Evolutionary conservation across 768 basidiomycete genomes (phyloP).

Genomic region (Leccinum broughii): DNA sequence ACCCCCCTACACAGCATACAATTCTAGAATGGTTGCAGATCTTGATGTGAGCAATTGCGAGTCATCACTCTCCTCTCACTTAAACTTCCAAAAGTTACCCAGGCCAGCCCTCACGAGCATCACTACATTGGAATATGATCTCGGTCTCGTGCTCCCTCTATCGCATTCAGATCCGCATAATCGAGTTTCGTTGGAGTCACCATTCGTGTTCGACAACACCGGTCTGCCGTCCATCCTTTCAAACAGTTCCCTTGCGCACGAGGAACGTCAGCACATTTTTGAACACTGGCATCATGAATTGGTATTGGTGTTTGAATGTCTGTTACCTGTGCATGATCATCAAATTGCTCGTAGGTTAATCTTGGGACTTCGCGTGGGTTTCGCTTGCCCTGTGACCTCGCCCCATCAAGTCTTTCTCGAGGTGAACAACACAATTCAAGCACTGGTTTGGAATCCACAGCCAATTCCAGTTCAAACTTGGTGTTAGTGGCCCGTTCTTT

Average conservation of each 20-base stretch:
- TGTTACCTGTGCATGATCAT: background rate
- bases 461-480: no score
- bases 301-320: background rate
- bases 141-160: background rate
- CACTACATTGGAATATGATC: background rate
- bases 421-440: background rate
- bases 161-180: background rate
- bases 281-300: background rate
- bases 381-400: background rate
- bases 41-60: background rate
- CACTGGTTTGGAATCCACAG: no score
- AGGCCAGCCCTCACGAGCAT: no score
- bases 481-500: no score
- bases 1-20: background rate
- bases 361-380: background rate
- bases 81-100: background rate
- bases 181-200: background rate
- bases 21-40: background rate
- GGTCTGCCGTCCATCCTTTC: background rate
- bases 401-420: background rate
- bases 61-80: background rate
- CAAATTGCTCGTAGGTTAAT: background rate
- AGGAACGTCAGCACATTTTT: no score
- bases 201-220: background rate
- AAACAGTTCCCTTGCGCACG: no score